A percentile compares a stretch with the other conserved stretches of the same genome.
These are phyloP conservation scores for Taphrina flavorubra DNA, from an alignment of 1,139 yeast species.

Conservation along the genomic window DNA sequence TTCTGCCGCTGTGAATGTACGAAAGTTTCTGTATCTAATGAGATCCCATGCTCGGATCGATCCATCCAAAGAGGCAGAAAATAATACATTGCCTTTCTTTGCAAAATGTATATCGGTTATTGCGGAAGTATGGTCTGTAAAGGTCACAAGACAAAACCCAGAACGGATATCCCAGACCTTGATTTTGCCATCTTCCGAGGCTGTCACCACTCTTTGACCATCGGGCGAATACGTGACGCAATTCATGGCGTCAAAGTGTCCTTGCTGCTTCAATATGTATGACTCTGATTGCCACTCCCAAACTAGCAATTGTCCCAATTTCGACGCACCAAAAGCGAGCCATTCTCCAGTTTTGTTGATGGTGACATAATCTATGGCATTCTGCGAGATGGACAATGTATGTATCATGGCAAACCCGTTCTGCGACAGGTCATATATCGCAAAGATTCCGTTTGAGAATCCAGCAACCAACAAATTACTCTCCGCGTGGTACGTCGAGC, in stretches of 20 bases:
- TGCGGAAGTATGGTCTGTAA: slow-evolving; percentile 86
- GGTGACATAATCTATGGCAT: slow-evolving; percentile 79
- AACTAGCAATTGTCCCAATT: slow-evolving; percentile 88
- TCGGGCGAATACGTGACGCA: slow-evolving; percentile 89
- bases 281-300: slow-evolving; percentile 99
- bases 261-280: slow-evolving; percentile 91
- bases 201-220: slow-evolving; percentile 89
- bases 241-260: slow-evolving; percentile 91
- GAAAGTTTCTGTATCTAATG: slow-evolving; percentile 86
- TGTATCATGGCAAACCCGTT: slow-evolving; percentile 72
- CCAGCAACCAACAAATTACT: slow-evolving; percentile 85
- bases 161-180: slow-evolving; percentile 94
- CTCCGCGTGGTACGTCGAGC: slow-evolving; percentile 80
- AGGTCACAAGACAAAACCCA: slow-evolving; percentile 91
- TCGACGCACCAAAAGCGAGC: slow-evolving; percentile 93
- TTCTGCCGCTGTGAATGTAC: slow-evolving; percentile 90
- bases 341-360: slow-evolving; percentile 90
- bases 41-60: slow-evolving; percentile 98
- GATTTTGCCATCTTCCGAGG: slow-evolving; percentile 94
- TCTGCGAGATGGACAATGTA: slow-evolving; percentile 89
- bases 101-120: slow-evolving; percentile 90
- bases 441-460: slow-evolving; percentile 85
- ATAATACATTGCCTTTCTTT: slow-evolving; percentile 82
- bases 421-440: slow-evolving; percentile 84
- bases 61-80: slow-evolving; percentile 92